These are phyloP conservation scores for Lyophyllum atratum DNA, from an alignment of 768 basidiomycete genomes.

Conservation along the genomic window DNA sequence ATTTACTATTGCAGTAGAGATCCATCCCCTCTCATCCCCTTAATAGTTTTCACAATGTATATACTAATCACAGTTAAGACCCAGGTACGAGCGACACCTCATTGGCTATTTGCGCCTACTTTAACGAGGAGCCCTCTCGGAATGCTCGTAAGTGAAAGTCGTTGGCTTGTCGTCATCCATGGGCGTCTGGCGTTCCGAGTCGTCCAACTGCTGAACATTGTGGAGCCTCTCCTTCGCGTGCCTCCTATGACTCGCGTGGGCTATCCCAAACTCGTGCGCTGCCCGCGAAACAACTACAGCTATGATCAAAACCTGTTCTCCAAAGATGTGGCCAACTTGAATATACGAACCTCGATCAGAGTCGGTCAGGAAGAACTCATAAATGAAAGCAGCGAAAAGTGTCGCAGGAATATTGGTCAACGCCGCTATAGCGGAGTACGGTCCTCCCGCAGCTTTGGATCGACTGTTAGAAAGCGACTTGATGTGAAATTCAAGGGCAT, in stretches of 20 bases:
- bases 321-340: background rate
- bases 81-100: background rate
- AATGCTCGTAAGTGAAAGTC: constrained; percentile 7
- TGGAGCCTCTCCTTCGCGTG: background rate
- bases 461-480: background rate
- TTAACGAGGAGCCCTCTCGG: background rate
- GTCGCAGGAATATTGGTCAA: constrained; percentile 70
- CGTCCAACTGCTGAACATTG: background rate
- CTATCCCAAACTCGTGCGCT: constrained; percentile 14
- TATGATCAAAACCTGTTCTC: background rate
- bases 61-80: background rate
- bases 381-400: constrained; percentile 51
- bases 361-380: constrained; percentile 60
- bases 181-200: constrained; percentile 4
- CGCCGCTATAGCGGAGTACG: constrained; percentile 63
- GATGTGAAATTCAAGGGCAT: background rate
- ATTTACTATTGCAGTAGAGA: background rate
- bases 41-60: background rate
- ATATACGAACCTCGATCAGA: constrained; percentile 53
- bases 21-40: background rate
- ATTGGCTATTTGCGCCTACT: background rate
- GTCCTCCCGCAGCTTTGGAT: constrained; percentile 46
- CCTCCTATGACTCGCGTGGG: constrained; percentile 15
- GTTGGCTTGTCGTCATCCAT: constrained; percentile 7
- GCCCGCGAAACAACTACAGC: constrained; percentile 13